Evolutionary conservation across 371 early-diverging fungal species (phyloP).

Genomic region (Saksenaea oblongispora): DNA sequence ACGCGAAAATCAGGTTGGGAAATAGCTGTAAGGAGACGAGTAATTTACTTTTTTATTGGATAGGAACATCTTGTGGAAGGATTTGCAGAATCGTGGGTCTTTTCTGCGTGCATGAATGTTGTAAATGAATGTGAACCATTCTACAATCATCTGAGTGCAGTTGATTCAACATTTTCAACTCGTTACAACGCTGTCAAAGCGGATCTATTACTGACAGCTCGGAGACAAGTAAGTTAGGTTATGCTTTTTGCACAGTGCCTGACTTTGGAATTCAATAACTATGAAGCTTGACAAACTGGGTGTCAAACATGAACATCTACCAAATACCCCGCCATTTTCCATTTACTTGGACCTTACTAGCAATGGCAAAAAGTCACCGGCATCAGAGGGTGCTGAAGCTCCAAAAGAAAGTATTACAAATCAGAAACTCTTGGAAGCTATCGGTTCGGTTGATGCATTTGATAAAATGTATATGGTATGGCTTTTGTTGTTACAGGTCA

Average conservation of each 20-base stretch:
- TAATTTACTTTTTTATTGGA: not conserved
- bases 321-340: slow-evolving; percentile 56
- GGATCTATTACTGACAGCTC: slow-evolving; percentile 75
- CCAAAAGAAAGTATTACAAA: slow-evolving; percentile 58
- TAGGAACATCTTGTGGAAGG: slow-evolving; percentile 51
- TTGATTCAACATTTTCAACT: slow-evolving; percentile 43
- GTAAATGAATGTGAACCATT: slow-evolving; percentile 78
- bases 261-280: not conserved
- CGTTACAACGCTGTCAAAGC: slow-evolving; percentile 76
- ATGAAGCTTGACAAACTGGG: slow-evolving; percentile 74
- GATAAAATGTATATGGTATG: slow-evolving; percentile 77
- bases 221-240: slow-evolving; percentile 57
- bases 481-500: not conserved
- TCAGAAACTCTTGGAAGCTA: slow-evolving; percentile 63
- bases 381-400: slow-evolving; percentile 10
- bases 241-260: not conserved
- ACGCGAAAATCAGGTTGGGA: slow-evolving; percentile 64
- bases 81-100: slow-evolving; percentile 82
- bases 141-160: slow-evolving; percentile 42
- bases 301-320: slow-evolving; percentile 54
- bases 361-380: slow-evolving; percentile 5
- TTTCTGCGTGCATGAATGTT: slow-evolving; percentile 75
- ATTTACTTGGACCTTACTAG: slow-evolving; percentile 48
- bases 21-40: not conserved
- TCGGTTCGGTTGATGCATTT: slow-evolving; percentile 64